A percentile compares a stretch with the other conserved stretches of the same genome.
Conservation (phyloP, 2,329 filamentous ascomycete genomes). For the Amphichorda felina region DNA sequence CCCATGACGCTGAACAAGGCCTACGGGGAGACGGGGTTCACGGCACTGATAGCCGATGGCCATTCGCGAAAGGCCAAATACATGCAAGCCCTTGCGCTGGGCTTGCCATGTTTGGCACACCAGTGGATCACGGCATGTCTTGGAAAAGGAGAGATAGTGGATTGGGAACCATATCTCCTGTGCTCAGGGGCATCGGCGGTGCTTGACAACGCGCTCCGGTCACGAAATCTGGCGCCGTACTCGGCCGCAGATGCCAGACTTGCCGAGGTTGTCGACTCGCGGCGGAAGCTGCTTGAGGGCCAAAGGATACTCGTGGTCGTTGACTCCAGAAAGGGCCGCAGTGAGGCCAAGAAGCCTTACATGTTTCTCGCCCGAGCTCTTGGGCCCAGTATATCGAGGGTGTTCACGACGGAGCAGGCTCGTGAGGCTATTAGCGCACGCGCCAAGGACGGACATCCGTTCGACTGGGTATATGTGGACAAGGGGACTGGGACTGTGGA, state of each 20-base stretch:
- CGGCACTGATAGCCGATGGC: constrained; percentile 73
- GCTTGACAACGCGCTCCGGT: constrained; percentile 66
- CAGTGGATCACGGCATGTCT: constrained; percentile 73
- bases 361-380: constrained; percentile 71
- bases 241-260: constrained; percentile 45
- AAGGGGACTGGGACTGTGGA: constrained; percentile 44
- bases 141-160: constrained; percentile 44
- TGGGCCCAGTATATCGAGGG: constrained; percentile 59
- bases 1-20: constrained; percentile 39
- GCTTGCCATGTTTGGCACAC: constrained; percentile 72
- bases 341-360: constrained; percentile 57
- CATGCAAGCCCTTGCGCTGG: constrained; percentile 85
- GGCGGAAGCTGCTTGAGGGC: constrained; percentile 52
- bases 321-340: constrained; percentile 39
- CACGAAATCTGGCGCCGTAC: constrained; percentile 54
- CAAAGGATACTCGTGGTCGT: constrained; percentile 64
- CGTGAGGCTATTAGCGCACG: constrained; percentile 41
- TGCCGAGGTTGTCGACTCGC: constrained; percentile 38
- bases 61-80: constrained; percentile 85
- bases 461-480: constrained; percentile 74
- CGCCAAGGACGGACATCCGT: constrained; percentile 34
- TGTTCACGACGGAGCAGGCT: constrained; percentile 54
- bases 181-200: constrained; percentile 72
- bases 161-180: constrained; percentile 74
- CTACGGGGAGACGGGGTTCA: constrained; percentile 55